Conservation (phyloP, 306 rosid genomes). For the Datisca glomerata region DNA sequence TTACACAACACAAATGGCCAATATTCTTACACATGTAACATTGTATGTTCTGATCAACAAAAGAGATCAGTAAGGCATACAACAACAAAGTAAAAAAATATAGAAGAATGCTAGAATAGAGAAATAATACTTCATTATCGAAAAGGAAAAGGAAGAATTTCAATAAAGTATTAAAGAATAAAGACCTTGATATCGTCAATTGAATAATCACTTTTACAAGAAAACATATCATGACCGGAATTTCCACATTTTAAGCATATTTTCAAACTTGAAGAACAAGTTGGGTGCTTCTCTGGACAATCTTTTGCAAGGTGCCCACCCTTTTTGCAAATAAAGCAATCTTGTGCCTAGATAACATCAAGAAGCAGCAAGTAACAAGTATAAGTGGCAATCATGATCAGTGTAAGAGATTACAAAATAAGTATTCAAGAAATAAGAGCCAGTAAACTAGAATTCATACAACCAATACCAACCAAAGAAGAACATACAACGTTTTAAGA, state of each 20-base stretch:
- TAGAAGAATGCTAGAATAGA: too few relatives aligned
- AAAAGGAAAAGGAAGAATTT: too few relatives aligned
- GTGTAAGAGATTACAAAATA: too few relatives aligned
- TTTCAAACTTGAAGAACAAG: conserved; percentile 17
- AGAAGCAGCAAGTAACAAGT: too few relatives aligned
- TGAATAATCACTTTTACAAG: conserved; percentile 48
- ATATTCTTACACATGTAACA: conserved; percentile 66
- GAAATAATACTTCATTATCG: too few relatives aligned
- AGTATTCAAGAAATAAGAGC: too few relatives aligned
- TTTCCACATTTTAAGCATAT: conserved; percentile 78
- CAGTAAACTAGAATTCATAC: too few relatives aligned
- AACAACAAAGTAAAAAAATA: conserved; percentile 7
- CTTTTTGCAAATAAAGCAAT: conserved; percentile 69
- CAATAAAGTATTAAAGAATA: too few relatives aligned
- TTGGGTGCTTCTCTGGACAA: conserved; percentile 62
- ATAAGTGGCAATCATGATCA: too few relatives aligned
- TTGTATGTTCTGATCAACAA: conserved; percentile 48
- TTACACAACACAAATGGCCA: conserved; percentile 83
- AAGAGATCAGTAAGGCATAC: conserved; percentile 5
- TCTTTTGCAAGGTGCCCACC: conserved; percentile 74
- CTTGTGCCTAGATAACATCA: conserved; percentile 36
- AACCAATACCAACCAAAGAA: too few relatives aligned
- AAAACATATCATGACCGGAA: conserved; percentile 83
- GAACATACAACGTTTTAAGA: too few relatives aligned
- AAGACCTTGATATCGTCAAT: conserved; percentile 75